These are phyloP conservation scores for Teratosphaeriaceae sp. DNA, from an alignment of 2,329 filamentous ascomycete genomes.

Conservation along the genomic window DNA sequence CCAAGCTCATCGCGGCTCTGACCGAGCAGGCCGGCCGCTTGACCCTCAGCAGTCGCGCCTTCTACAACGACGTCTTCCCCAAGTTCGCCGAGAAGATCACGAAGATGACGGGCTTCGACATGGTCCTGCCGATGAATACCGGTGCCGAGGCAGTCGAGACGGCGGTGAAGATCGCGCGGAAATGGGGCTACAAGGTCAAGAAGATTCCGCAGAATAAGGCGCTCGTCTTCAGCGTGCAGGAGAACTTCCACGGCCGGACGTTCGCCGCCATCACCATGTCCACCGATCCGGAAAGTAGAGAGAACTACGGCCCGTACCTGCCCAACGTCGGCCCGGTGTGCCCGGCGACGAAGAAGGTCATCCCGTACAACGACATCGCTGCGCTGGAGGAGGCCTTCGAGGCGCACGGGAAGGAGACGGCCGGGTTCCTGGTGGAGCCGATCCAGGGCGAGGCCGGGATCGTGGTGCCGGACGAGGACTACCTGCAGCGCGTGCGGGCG, in stretches of 20 bases:
- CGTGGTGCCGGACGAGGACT: slow-evolving; percentile 85
- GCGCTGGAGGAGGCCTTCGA: slow-evolving; percentile 76
- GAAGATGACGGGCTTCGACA: slow-evolving; percentile 85
- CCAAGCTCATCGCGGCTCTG: slow-evolving; percentile 85
- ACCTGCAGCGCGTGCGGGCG: slow-evolving; percentile 69
- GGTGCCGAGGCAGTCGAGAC: slow-evolving; percentile 96
- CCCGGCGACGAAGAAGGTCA: slow-evolving; percentile 68
- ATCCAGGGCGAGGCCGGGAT: slow-evolving; percentile 98
- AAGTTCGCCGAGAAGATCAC: slow-evolving; percentile 91
- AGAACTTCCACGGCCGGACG: slow-evolving; percentile 97
- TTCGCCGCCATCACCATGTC: slow-evolving; percentile 96
- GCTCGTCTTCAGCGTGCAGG: slow-evolving; percentile 71
- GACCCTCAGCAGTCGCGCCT: slow-evolving; percentile 88
- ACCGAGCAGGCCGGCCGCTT: slow-evolving; percentile 82
- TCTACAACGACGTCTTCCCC: slow-evolving; percentile 98
- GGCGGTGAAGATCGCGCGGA: slow-evolving; percentile 89
- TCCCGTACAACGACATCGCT: slow-evolving; percentile 78
- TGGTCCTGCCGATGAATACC: slow-evolving; percentile 98
- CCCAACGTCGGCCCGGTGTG: slow-evolving; percentile 74
- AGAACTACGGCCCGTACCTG: slow-evolving; percentile 95
- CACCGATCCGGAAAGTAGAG: slow-evolving; percentile 87
- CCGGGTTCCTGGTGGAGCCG: slow-evolving; percentile 90
- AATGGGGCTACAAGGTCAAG: slow-evolving; percentile 98
- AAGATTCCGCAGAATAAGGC: slow-evolving; percentile 79
- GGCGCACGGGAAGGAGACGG: slow-evolving; percentile 74